Evolutionary conservation across 208 protist genomes (phyloP).

Genomic region (Lotmaria passim): DNA sequence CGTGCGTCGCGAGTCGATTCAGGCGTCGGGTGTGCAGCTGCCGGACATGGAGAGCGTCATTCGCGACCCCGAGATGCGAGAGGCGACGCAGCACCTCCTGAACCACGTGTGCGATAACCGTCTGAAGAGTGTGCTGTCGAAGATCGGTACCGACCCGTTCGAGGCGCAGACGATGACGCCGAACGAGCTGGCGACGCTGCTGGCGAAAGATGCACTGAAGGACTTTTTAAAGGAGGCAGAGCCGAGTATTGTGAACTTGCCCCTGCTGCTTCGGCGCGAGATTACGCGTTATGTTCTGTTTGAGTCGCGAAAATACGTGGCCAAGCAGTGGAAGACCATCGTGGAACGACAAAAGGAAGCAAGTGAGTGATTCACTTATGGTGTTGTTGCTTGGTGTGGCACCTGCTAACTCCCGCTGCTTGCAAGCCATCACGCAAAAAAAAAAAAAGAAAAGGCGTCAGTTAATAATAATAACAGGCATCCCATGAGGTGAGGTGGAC

Average conservation of each 20-base stretch:
- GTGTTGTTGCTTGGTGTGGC: neutral
- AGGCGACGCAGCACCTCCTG: slow-evolving; percentile 48
- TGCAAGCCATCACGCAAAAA: no score
- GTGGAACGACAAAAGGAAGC: slow-evolving; percentile 21
- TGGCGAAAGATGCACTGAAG: slow-evolving; percentile 81
- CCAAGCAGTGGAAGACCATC: slow-evolving; percentile 62
- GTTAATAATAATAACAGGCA: no score
- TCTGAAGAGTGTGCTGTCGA: slow-evolving; percentile 81
- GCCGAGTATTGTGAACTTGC: slow-evolving; percentile 56
- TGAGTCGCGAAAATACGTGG: slow-evolving; percentile 65
- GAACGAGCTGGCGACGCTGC: slow-evolving; percentile 64
- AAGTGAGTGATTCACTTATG: neutral
- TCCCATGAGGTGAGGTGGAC: no score
- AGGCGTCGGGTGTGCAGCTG: slow-evolving; percentile 67
- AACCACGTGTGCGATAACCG: slow-evolving; percentile 85
- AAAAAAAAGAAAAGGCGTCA: no score
- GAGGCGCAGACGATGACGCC: slow-evolving; percentile 65
- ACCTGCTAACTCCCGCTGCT: no score
- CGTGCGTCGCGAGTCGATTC: slow-evolving; percentile 58
- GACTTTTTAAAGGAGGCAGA: slow-evolving; percentile 87
- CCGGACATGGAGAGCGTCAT: slow-evolving; percentile 72
- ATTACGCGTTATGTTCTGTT: slow-evolving; percentile 73
- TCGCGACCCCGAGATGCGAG: slow-evolving; percentile 49
- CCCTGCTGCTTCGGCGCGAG: slow-evolving; percentile 64
- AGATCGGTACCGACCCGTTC: slow-evolving; percentile 83